These are phyloP conservation scores for Mortierella sp. DNA, from an alignment of 371 early-diverging fungal genomes.

Conservation along the genomic window DNA sequence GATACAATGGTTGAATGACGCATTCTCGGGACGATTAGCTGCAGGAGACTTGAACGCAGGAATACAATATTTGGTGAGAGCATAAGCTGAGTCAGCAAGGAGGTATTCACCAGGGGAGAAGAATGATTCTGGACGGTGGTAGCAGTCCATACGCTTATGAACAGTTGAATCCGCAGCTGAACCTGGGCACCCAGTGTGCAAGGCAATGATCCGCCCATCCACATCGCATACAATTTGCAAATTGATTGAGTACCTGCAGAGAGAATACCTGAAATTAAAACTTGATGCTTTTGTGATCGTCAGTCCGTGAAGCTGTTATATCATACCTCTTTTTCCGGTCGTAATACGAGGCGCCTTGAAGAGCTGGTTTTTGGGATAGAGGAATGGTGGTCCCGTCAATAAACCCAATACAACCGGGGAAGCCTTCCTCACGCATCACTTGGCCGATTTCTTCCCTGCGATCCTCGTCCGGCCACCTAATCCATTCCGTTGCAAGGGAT, in stretches of 20 bases:
- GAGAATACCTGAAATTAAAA: not conserved
- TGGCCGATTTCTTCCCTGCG: slow-evolving; percentile 9
- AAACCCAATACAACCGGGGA: slow-evolving; percentile 28
- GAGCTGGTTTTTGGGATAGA: slow-evolving; percentile 5
- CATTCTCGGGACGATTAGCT: slow-evolving; percentile 7
- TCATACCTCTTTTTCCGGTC: slow-evolving; percentile 12
- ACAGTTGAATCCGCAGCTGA: slow-evolving; percentile 13
- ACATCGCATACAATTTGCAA: slow-evolving; percentile 16
- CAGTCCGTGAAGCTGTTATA: not conserved
- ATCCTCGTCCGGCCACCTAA: slow-evolving; percentile 3
- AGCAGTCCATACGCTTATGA: slow-evolving; percentile 5
- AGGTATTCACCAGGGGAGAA: slow-evolving; percentile 21
- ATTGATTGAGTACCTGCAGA: slow-evolving; percentile 12
- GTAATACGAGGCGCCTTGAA: slow-evolving; percentile 1
- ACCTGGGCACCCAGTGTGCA: slow-evolving; percentile 15
- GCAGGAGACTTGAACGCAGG: slow-evolving; percentile 13
- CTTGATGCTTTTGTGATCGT: not conserved
- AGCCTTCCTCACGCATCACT: slow-evolving; percentile 19
- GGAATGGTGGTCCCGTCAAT: slow-evolving; percentile 18
- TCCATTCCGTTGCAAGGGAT: slow-evolving; percentile 6
- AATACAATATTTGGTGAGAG: slow-evolving; percentile 2
- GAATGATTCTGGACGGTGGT: not conserved
- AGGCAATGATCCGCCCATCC: slow-evolving; percentile 5
- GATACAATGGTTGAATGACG: slow-evolving; percentile 5
- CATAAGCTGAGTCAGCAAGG: slow-evolving; percentile 22